A percentile compares a stretch with the other conserved stretches of the same genome.
phyloP scores from a whole-genome alignment of 805 yeast species.

The Kuraishia floccosa region DNA sequence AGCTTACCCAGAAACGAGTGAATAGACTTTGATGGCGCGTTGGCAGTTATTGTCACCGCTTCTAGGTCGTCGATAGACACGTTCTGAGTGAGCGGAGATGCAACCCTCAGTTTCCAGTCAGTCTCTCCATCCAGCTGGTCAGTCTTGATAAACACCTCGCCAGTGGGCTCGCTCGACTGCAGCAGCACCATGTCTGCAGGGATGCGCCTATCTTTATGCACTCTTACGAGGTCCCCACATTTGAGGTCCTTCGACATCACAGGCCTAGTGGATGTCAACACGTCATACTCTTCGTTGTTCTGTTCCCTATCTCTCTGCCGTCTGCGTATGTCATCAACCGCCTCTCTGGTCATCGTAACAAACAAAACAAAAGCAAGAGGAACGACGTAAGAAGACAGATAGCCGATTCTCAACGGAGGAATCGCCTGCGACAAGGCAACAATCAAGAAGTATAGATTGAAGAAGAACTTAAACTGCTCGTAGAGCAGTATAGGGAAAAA shows the following conservation, averaged over 20 bases:
- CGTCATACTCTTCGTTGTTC: slow-evolving; percentile 73
- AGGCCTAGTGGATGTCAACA: slow-evolving; percentile 31
- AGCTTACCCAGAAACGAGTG: slow-evolving; percentile 74
- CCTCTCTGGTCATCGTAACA: slow-evolving; percentile 94
- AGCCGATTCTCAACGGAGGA: slow-evolving; percentile 87
- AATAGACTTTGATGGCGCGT: slow-evolving; percentile 78
- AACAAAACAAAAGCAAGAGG: slow-evolving; percentile 88
- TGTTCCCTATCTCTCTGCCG: slow-evolving; percentile 85
- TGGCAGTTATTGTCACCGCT: slow-evolving; percentile 49
- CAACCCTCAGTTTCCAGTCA: slow-evolving; percentile 91
- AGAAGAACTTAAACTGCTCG: slow-evolving; percentile 95
- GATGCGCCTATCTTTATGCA: slow-evolving; percentile 74
- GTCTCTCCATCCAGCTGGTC: slow-evolving; percentile 99
- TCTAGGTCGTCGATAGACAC: slow-evolving; percentile 38
- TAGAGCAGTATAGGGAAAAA: slow-evolving; percentile 83
- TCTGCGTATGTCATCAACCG: slow-evolving; percentile 85
- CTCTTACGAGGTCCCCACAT: slow-evolving; percentile 77
- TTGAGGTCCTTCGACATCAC: slow-evolving; percentile 51
- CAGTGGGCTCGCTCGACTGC: slow-evolving; percentile 70
- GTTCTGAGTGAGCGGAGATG: slow-evolving; percentile 62
- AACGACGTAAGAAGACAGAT: slow-evolving; percentile 82
- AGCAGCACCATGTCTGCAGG: slow-evolving; percentile 90
- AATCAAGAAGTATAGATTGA: slow-evolving; percentile 80
- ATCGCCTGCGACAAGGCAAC: slow-evolving; percentile 92
- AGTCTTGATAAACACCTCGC: slow-evolving; percentile 90